These are phyloP conservation scores for Discostella stelligeroides DNA, from an alignment of 108 stramenopile species.

Conservation along the genomic window DNA sequence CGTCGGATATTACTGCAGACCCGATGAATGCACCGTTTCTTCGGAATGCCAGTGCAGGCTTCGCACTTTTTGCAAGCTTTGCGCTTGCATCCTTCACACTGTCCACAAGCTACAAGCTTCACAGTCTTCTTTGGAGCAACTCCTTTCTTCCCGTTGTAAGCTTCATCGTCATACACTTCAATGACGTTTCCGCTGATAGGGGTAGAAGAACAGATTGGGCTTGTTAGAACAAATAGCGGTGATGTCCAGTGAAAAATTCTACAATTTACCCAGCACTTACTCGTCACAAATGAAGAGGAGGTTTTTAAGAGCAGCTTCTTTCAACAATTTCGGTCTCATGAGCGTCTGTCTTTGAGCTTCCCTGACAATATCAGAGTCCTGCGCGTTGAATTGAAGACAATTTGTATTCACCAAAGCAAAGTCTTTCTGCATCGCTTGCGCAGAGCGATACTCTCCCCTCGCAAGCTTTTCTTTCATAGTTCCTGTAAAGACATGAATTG, in stretches of 20 bases:
- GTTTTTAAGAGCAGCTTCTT: constrained; percentile 75
- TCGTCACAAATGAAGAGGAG: constrained; percentile 82
- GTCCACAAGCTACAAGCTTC: constrained; percentile 49
- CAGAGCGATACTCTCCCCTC: constrained; percentile 84
- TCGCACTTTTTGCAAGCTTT: constrained; percentile 52
- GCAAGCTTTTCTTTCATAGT: constrained; percentile 85
- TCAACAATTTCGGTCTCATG: constrained; percentile 66
- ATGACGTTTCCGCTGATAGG: constrained; percentile 58
- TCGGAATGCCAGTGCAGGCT: constrained; percentile 38
- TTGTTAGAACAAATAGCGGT: too few relatives aligned
- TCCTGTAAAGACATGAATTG: constrained; percentile 18
- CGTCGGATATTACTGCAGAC: constrained; percentile 20
- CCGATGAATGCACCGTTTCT: constrained; percentile 37
- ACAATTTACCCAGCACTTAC: too few relatives aligned
- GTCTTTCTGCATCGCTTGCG: constrained; percentile 89
- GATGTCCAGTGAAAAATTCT: too few relatives aligned
- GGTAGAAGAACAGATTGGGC: neutral
- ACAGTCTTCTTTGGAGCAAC: constrained; percentile 27
- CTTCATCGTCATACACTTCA: constrained; percentile 63
- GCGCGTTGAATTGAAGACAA: constrained; percentile 80
- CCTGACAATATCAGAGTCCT: constrained; percentile 83
- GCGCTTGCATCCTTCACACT: constrained; percentile 57
- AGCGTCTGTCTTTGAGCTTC: constrained; percentile 77
- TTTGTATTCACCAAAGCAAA: constrained; percentile 82
- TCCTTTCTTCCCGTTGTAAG: constrained; percentile 46